Base-by-base conservation (phyloP, 2,329 filamentous ascomycete genomes). In the Curvularia eragrostidis region DNA sequence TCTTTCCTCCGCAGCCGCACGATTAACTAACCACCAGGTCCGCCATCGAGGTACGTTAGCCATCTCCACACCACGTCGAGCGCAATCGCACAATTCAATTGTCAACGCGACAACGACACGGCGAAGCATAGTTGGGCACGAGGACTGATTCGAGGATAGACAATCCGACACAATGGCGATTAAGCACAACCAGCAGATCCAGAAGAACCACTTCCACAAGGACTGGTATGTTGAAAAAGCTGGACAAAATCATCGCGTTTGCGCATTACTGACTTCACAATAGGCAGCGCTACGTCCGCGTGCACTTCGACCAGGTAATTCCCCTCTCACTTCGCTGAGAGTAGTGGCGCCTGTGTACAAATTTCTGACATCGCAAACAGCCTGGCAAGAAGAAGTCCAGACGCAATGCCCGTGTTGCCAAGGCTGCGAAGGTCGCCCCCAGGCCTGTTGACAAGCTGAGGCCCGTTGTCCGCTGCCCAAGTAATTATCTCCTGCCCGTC, bases 101-200 rank as follows among this genome's bases (percentile, higher is more conserved):
- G 41, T 26, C 36, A 56, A 42, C 12, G 36, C 54, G 47, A 36
- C 36, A 36, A 19, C 46, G 30, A 9, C 46, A 18, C 32, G 8
- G 43, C 15, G 10, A 30, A 7, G 10, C 12, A 38, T 23, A 28
- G 42, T 26, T 13, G 19, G 36, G 23, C 23, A 26, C 19, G 43
- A 46, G 28, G 46, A 32, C 55, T 58, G 51, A 58, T 54, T 49
- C 24, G 15, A 49, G 30, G 24, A 48, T 21, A 58, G 63, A 65
- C 62, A 74, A 72, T 63, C 70, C 66, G 69, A 64, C 70, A 63
- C 69, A 67, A 75, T 75, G 93, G 91, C 94, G 87, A 97, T 98
- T 92, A 96, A 96, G 89, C 93, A 97, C 91, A 98, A 98, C 87
- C 93, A 97, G 87, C 91, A 94, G 87, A 90, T 97, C 83, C 90